Conservation (phyloP, 208 protist species). For the Kentomonas sorsogonicus region DNA sequence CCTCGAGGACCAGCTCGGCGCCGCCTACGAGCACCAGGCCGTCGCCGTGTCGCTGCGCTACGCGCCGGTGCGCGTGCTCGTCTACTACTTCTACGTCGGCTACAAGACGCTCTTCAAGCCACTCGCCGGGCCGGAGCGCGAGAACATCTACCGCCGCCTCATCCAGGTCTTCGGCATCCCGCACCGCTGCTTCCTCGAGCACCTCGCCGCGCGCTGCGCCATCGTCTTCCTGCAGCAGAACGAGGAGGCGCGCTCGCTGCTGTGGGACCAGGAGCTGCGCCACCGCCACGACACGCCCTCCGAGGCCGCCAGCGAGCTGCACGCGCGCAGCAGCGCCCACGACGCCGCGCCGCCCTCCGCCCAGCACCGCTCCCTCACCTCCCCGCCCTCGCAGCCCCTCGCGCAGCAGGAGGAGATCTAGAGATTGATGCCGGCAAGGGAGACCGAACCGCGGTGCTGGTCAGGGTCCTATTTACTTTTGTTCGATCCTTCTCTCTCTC, state of each 20-base stretch:
- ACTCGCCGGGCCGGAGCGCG: slow-evolving; percentile 22
- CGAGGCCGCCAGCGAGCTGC: no score
- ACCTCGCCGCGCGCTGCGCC: slow-evolving; percentile 31
- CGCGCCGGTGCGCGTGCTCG: slow-evolving; percentile 22
- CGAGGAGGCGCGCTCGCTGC: slow-evolving; percentile 10
- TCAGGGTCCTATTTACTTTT: background rate
- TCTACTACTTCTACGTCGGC: slow-evolving; percentile 31
- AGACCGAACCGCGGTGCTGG: no score
- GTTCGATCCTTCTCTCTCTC: background rate
- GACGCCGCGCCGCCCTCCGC: no score
- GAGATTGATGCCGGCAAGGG: no score
- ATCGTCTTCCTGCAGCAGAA: slow-evolving; percentile 31
- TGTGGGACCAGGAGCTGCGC: no score
- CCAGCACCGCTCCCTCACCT: no score
- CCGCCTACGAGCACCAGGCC: slow-evolving; percentile 27
- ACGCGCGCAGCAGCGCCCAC: no score
- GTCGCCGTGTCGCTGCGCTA: slow-evolving; percentile 22
- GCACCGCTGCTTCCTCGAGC: slow-evolving; percentile 18
- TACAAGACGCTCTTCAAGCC: slow-evolving; percentile 30
- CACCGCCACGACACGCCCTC: no score
- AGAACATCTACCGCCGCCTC: slow-evolving; percentile 34
- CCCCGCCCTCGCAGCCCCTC: no score
- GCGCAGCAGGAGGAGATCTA: background rate
- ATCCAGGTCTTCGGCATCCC: slow-evolving; percentile 34
- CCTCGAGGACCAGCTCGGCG: slow-evolving; percentile 23